phyloP scores from a whole-genome alignment of 768 basidiomycete genomes.

The Boletus rubroflammeus region DNA sequence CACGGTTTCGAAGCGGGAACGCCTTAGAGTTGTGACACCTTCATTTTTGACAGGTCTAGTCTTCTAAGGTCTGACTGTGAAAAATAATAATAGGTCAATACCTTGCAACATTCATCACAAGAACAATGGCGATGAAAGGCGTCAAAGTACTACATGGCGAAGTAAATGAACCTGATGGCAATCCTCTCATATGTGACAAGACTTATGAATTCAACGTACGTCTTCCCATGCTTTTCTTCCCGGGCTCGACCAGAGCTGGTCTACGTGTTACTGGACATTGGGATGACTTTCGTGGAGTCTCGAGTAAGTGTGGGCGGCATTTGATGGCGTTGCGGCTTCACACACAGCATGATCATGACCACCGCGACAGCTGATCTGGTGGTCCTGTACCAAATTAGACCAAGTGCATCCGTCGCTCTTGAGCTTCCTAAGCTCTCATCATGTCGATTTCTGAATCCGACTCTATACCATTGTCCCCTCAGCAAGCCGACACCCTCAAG shows the following conservation, averaged over 20 bases:
- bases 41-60: too few species aligned
- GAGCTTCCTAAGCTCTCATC: not conserved
- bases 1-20: not conserved
- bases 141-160: not conserved
- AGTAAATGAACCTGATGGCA: not conserved
- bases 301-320: not conserved
- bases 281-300: not conserved
- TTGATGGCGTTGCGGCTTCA: not conserved
- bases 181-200: not conserved
- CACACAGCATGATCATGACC: not conserved
- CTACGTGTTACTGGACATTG: not conserved
- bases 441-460: conserved; percentile 13
- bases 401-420: not conserved
- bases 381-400: not conserved
- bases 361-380: too few species aligned
- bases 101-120: not conserved
- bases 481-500: conserved; percentile 39
- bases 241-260: not conserved
- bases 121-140: not conserved
- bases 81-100: not conserved
- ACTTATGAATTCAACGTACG: not conserved
- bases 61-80: not conserved
- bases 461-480: conserved; percentile 11
- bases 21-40: not conserved
- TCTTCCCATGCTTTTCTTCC: not conserved